Base-by-base conservation (phyloP, 805 yeast species). In the Kodamaea hsintzibuensis region DNA sequence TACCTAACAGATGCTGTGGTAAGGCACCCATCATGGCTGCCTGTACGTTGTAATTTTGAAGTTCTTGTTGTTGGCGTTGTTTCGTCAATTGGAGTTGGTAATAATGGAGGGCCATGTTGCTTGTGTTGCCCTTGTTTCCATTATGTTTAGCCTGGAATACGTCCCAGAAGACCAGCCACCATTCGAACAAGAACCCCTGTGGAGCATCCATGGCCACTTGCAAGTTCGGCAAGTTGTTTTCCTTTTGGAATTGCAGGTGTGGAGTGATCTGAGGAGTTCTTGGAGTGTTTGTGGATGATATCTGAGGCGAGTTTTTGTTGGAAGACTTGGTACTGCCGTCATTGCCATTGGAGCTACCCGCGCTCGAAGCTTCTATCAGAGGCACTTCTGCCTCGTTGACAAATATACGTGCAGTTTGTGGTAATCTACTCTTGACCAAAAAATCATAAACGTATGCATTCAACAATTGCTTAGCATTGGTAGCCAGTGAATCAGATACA, bases 131-230 rank as follows among this genome's bases (percentile, higher is more conserved):
- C 42, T 48, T 50, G 51, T 45, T 38, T 3, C 50, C 49, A 42
- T 89, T 84, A 16, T 51, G 54, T 61, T 91, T 80, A 2, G 96
- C 96, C 63, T 88, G 88, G 70, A 87, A 89, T 27, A 91, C 85
- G 66, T 91, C 97, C 97, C 97, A 92, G 67, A 91, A 92, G 14
- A 92, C 84, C 74, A 85, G 91, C 97, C 97, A 91, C 98, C 98
- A 91, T 68, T 92, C 98, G 63, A 83, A 86, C 19, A 91, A 72
- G 63, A 90, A 91, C 6, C 97, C 95, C 61, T 86, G 89, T 0
- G 96, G 95, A 1, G 96, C 87, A 64, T 91, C 95, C 80, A 88
- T 82, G 9, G 84, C 74, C 63, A 85, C 77, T 18, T 74, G 71
- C 37, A 83, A 65, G 13, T 74, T 73, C 1, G 87, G 83, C 7